A percentile compares a stretch with the other conserved stretches of the same genome.
Evolutionary conservation across 805 yeast genomes (phyloP).

Genomic region (Hanseniaspora nectarophila): DNA sequence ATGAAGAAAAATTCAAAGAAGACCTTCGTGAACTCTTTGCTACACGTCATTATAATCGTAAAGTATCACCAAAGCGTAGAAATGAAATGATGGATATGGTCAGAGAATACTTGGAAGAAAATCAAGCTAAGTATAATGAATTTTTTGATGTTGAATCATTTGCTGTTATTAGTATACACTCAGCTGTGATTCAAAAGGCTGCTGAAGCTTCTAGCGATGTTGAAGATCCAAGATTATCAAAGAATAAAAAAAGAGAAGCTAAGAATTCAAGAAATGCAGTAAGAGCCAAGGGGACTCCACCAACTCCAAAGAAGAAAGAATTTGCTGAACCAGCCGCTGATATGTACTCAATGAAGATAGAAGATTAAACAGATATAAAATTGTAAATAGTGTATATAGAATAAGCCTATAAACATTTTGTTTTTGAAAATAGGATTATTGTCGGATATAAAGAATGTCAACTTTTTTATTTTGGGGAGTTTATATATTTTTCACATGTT

Average conservation of each 20-base stretch:
- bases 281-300: not conserved
- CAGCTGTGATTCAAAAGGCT: not conserved
- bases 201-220: not conserved
- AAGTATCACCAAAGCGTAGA: not conserved
- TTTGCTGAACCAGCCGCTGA: not conserved
- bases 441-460: no score
- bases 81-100: not conserved
- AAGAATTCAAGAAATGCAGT: no score
- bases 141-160: not conserved
- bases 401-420: not conserved
- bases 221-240: not conserved
- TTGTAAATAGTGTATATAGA: not conserved
- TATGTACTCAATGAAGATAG: slow-evolving; percentile 8
- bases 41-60: not conserved
- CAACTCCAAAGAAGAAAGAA: not conserved
- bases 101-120: not conserved
- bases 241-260: not conserved
- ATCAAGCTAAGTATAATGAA: slow-evolving; percentile 1
- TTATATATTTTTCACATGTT: no score
- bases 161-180: not conserved
- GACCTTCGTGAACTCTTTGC: not conserved
- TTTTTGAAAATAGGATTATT: no score
- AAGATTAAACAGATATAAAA: not conserved
- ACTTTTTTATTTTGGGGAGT: no score
- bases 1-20: not conserved